Conservation (phyloP, 2,329 filamentous ascomycete species). For the Exophiala bonariae region DNA sequence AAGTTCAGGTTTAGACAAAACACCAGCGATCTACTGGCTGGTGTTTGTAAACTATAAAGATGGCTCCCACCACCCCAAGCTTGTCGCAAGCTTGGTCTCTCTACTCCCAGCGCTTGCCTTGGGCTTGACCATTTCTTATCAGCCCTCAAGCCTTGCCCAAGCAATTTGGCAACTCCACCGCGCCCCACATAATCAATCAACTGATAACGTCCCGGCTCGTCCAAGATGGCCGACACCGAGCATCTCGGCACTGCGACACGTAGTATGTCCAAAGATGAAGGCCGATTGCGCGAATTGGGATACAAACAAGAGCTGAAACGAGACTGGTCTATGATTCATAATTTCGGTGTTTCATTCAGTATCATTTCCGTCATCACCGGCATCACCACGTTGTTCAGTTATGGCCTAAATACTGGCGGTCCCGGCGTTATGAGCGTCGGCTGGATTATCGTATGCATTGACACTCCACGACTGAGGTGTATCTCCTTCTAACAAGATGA, state of each 20-base stretch:
- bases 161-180: not conserved
- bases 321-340: slow-evolving; percentile 60
- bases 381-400: slow-evolving; percentile 58
- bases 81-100: not conserved
- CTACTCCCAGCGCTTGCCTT: slow-evolving; percentile 3
- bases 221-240: slow-evolving; percentile 20
- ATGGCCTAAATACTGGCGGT: slow-evolving; percentile 57
- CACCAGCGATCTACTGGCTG: not conserved
- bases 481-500: too few relatives aligned
- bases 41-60: slow-evolving; percentile 17
- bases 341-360: slow-evolving; percentile 63
- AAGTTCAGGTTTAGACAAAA: not conserved
- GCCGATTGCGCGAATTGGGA: slow-evolving; percentile 55
- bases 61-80: not conserved
- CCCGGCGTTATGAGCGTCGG: slow-evolving; percentile 57
- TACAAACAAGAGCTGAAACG: slow-evolving; percentile 61
- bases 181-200: slow-evolving; percentile 11
- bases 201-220: not conserved
- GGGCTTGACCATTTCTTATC: slow-evolving; percentile 1
- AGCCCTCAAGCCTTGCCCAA: slow-evolving; percentile 4
- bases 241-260: slow-evolving; percentile 14
- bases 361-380: slow-evolving; percentile 64
- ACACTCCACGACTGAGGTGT: too few relatives aligned
- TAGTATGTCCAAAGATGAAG: slow-evolving; percentile 44
- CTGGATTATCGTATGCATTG: slow-evolving; percentile 40